Evolutionary conservation across 2,329 filamentous ascomycete species (phyloP).

Genomic region (Diplodia scrobiculata): DNA sequence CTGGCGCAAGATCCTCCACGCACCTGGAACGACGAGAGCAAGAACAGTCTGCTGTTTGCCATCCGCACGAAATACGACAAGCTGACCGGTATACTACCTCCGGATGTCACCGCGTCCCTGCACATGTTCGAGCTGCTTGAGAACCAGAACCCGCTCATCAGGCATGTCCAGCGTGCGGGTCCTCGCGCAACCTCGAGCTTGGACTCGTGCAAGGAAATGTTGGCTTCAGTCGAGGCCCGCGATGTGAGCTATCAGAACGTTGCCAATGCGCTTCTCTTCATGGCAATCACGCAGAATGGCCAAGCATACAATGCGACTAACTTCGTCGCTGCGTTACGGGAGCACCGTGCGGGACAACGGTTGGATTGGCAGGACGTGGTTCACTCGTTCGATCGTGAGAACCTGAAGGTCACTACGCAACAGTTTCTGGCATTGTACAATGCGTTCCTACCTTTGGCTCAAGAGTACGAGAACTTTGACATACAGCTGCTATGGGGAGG

Average conservation of each 20-base stretch:
- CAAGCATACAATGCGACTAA: constrained; percentile 68
- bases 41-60: constrained; percentile 67
- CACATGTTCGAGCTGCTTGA: constrained; percentile 68
- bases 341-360: constrained; percentile 58
- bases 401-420: constrained; percentile 70
- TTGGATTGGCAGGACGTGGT: constrained; percentile 72
- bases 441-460: constrained; percentile 72
- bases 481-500: constrained; percentile 91
- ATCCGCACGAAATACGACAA: constrained; percentile 66
- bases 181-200: constrained; percentile 73
- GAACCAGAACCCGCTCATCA: constrained; percentile 61
- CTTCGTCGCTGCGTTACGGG: constrained; percentile 61
- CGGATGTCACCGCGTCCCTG: constrained; percentile 69
- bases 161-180: constrained; percentile 72
- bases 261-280: constrained; percentile 74
- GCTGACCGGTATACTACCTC: constrained; percentile 56
- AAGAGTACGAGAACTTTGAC: constrained; percentile 66
- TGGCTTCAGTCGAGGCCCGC: constrained; percentile 59
- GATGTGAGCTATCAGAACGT: constrained; percentile 80
- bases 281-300: constrained; percentile 63
- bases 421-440: constrained; percentile 84
- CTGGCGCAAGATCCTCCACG: constrained; percentile 84
- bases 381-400: constrained; percentile 75
- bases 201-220: constrained; percentile 65
- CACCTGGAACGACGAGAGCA: constrained; percentile 75